Evolutionary conservation across 495 filamentous ascomycete genomes (phyloP).

Genomic region (Hypoxylon crocopeplum): DNA sequence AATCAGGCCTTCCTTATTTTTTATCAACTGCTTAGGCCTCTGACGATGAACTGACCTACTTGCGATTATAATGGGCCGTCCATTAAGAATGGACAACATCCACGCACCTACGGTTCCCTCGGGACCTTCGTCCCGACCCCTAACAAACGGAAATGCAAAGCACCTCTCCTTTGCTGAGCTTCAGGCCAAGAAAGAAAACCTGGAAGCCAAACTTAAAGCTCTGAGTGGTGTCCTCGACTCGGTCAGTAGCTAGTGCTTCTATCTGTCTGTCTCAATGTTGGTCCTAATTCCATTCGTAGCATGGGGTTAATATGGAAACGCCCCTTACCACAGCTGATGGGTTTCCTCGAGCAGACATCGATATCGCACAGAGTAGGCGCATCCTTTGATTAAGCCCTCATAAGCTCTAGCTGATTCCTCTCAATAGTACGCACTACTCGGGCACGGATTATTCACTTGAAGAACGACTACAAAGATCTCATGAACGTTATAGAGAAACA

Average conservation of each 20-base stretch:
- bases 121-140: conserved; percentile 66
- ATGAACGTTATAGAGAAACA: conserved; percentile 82
- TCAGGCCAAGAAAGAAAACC: conserved; percentile 73
- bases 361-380: conserved; percentile 87
- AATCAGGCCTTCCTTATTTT: not conserved
- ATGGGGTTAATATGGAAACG: conserved; percentile 92
- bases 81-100: conserved; percentile 68
- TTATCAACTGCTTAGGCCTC: too few species aligned
- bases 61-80: conserved; percentile 37
- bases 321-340: conserved; percentile 88
- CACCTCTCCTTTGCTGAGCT: conserved; percentile 67
- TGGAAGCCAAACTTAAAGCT: conserved; percentile 85
- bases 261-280: not conserved
- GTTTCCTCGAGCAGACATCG: conserved; percentile 90
- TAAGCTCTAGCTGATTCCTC: conserved; percentile 26
- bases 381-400: not conserved
- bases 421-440: conserved; percentile 83
- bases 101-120: conserved; percentile 78
- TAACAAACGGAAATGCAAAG: conserved; percentile 60
- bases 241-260: conserved; percentile 56
- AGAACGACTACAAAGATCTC: conserved; percentile 91
- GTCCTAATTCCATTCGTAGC: conserved; percentile 59
- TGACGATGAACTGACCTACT: conserved; percentile 25
- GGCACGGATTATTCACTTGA: conserved; percentile 84
- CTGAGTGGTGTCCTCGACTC: conserved; percentile 86